These are phyloP conservation scores for Acacia melanoxylon DNA, from an alignment of 306 rosid genomes.

Conservation along the genomic window DNA sequence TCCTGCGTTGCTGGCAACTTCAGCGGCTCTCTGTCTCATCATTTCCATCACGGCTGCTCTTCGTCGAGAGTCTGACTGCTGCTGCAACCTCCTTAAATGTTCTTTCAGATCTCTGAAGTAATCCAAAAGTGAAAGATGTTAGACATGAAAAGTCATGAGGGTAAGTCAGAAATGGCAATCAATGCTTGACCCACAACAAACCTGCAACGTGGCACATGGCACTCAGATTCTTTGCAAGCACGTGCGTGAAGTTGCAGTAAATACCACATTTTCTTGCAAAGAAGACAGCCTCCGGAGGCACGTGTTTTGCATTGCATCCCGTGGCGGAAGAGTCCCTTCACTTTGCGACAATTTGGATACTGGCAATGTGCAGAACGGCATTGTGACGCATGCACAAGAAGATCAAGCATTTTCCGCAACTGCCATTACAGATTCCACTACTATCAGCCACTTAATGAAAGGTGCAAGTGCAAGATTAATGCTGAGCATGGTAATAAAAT, in stretches of 20 bases:
- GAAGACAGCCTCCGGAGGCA: slow-evolving; percentile 96
- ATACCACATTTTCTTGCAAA: slow-evolving; percentile 99
- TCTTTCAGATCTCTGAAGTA: slow-evolving; percentile 89
- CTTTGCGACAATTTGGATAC: slow-evolving; percentile 97
- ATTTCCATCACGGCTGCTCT: slow-evolving; percentile 99
- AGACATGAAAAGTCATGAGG: neutral
- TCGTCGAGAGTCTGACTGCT: slow-evolving; percentile 93
- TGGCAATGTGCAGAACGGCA: slow-evolving; percentile 92
- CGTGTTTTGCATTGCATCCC: slow-evolving; percentile 96
- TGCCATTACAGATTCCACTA: slow-evolving; percentile 47
- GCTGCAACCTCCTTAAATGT: slow-evolving; percentile 94
- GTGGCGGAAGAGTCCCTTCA: slow-evolving; percentile 98
- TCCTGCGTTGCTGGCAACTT: slow-evolving; percentile 77
- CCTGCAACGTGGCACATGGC: slow-evolving; percentile 99
- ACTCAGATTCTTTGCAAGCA: slow-evolving; percentile 95
- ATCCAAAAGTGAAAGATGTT: slow-evolving; percentile 8
- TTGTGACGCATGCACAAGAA: slow-evolving; percentile 95
- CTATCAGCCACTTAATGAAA: slow-evolving; percentile 26
- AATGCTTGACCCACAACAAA: slow-evolving; percentile 35
- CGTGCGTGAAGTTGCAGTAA: slow-evolving; percentile 99
- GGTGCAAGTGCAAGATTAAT: neutral
- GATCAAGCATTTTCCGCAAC: slow-evolving; percentile 98
- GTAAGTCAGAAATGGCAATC: slow-evolving; percentile 1
- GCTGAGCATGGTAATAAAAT: neutral
- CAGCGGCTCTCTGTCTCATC: slow-evolving; percentile 99